phyloP scores from a whole-genome alignment of 179 eudicot species.

The Silene vulgaris region DNA sequence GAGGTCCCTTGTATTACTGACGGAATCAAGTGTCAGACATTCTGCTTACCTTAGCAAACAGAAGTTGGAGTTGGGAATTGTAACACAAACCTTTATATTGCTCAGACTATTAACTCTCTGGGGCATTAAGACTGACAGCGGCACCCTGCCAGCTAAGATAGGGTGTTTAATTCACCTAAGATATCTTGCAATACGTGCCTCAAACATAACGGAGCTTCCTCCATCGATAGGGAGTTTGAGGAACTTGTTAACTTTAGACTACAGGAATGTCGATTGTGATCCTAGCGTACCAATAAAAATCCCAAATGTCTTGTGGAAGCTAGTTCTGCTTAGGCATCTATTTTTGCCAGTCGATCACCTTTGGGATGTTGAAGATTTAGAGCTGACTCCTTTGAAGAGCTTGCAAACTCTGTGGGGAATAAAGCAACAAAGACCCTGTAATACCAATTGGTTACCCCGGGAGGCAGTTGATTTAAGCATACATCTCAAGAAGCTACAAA shows the following conservation, averaged over 20 bases:
- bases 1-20: constrained; percentile 25
- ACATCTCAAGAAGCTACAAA: constrained; percentile 20
- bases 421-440: background rate
- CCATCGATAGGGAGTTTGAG: constrained; percentile 30
- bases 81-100: constrained; percentile 22
- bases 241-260: constrained; percentile 36
- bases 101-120: constrained; percentile 30
- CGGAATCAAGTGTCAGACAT: constrained; percentile 11
- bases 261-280: constrained; percentile 21
- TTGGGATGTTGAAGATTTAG: constrained; percentile 5
- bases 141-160: constrained; percentile 19
- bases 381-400: constrained; percentile 17
- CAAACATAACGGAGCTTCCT: constrained; percentile 27
- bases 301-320: constrained; percentile 30
- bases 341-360: constrained; percentile 16
- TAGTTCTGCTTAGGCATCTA: constrained; percentile 28
- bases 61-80: background rate
- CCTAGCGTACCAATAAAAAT: background rate
- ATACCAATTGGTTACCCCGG: constrained; percentile 17
- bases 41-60: constrained; percentile 19
- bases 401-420: constrained; percentile 29
- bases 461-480: constrained; percentile 20
- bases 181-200: constrained; percentile 28
- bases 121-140: constrained; percentile 5
- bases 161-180: constrained; percentile 35